Evolutionary conservation across 139 green algal genomes (phyloP).

Genomic region (Coccomyxa sp.): DNA sequence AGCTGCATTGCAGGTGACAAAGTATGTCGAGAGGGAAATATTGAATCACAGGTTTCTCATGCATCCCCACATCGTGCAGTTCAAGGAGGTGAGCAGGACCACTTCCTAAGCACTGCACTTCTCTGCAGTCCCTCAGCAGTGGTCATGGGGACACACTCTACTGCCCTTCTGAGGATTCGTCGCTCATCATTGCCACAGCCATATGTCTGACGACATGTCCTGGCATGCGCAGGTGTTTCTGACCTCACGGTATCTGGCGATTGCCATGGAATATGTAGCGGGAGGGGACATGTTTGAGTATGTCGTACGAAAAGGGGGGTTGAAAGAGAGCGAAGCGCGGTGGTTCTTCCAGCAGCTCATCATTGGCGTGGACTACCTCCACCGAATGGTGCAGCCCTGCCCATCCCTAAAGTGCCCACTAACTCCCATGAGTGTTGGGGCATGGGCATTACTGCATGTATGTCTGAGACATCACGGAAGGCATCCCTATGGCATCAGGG

Average conservation of each 20-base stretch:
- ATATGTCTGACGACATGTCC: neutral
- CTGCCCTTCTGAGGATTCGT: neutral
- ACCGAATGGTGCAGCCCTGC: constrained; percentile 79
- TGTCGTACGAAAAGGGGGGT: constrained; percentile 81
- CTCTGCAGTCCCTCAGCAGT: neutral
- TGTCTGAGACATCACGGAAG: no score
- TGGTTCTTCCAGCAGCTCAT: constrained; percentile 99
- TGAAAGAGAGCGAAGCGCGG: constrained; percentile 91
- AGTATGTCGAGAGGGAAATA: constrained; percentile 98
- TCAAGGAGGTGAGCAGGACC: constrained; percentile 73
- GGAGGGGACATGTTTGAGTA: constrained; percentile 96
- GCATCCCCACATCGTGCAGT: constrained; percentile 96
- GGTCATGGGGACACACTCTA: neutral
- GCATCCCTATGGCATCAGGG: no score
- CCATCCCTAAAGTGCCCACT: no score
- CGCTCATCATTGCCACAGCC: neutral
- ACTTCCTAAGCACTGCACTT: neutral
- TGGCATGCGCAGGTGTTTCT: constrained; percentile 69
- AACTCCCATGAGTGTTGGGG: no score
- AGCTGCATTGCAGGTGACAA: constrained; percentile 65
- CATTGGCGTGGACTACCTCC: constrained; percentile 92
- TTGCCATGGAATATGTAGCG: constrained; percentile 92
- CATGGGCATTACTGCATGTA: no score
- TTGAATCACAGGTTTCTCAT: constrained; percentile 91
- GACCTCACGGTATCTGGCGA: constrained; percentile 77